Evolutionary conservation across 176 grass and related monocot species (phyloP), one percentile per base, ranked within the genome.

Genomic region (Rhynchospora tenuis): DNA sequence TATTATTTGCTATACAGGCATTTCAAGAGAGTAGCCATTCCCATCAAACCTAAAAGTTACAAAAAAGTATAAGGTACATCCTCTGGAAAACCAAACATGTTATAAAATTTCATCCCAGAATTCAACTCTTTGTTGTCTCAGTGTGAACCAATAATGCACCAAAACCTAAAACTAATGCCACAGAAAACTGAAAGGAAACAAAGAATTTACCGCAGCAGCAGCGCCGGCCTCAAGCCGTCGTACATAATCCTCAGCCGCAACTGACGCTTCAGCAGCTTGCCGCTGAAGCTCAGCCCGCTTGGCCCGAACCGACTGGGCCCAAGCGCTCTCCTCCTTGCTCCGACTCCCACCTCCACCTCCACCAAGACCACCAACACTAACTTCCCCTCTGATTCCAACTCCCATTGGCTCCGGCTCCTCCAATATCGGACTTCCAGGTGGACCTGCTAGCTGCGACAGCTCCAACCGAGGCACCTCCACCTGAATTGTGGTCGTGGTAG

Each of bases 181-280:
- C n/a, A 76, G 23, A 52, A 54, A 20, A 55, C 48, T 17, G 13
- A 76, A 31, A 55, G 24, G 19, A 76, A 55, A 28, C 47, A 76
- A 55, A 76, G 46, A 76, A 67, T 24, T 24, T 64, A 64, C 80
- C 80, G 52, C 9, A 64, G 74, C 74, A 42, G 59, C 28, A 3
- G 58, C 85, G 11, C 85, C 80, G 8, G 44, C 23, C 63, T 90
- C 88, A n/a, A 90, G 61, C 73, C 85, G 74, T 78, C 88, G 81
- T 12, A 86, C 84, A 73, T 90, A 90, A 56, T 90, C 84, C 73
- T 90, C 88, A 16, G 88, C 85, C 3, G 88, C 84, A 74, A 84
- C 23, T 55, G 87, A 89, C 6, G 74, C 87, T 19, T 69, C 87
- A 22, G 79, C 71, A 7, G 88, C 88, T 83, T 90, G 84, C 42